These are phyloP conservation scores for Emergomyces orientalis DNA, from an alignment of 2,329 filamentous ascomycete species.

Conservation along the genomic window DNA sequence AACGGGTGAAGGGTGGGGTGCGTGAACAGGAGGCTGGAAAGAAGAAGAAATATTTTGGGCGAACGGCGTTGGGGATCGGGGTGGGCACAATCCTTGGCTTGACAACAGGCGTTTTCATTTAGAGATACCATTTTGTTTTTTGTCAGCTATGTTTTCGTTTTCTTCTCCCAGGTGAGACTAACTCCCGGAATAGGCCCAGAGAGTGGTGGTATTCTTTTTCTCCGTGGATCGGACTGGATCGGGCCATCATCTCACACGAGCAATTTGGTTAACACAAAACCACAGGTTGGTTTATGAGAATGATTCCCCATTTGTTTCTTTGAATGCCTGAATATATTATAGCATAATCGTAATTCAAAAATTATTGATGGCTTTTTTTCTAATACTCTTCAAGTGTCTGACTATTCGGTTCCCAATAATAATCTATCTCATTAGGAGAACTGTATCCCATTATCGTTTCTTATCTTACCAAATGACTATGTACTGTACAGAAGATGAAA, in stretches of 20 bases:
- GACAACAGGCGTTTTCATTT: slow-evolving; percentile 6
- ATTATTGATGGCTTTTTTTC: background rate
- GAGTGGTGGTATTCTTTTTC: background rate
- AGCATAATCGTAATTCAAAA: background rate
- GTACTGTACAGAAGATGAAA: too few species aligned
- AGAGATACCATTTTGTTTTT: background rate
- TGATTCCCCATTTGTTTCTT: background rate
- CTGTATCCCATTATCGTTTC: too few species aligned
- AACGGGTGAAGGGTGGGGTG: background rate
- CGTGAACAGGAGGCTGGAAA: background rate
- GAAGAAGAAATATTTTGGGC: slow-evolving; percentile 1
- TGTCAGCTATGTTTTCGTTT: background rate
- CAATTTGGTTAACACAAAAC: background rate
- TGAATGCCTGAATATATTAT: background rate
- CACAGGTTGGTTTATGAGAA: background rate
- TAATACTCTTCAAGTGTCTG: background rate
- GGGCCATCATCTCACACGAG: background rate
- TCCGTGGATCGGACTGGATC: background rate
- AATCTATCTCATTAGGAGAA: too few species aligned
- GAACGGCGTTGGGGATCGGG: slow-evolving; percentile 3
- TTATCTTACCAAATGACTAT: too few species aligned
- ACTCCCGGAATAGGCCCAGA: background rate
- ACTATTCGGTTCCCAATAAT: too few species aligned
- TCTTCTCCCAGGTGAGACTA: background rate
- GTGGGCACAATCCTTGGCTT: background rate